Conservation (phyloP, 2,329 filamentous ascomycete species). For the Pyricularia pennisetigena region DNA sequence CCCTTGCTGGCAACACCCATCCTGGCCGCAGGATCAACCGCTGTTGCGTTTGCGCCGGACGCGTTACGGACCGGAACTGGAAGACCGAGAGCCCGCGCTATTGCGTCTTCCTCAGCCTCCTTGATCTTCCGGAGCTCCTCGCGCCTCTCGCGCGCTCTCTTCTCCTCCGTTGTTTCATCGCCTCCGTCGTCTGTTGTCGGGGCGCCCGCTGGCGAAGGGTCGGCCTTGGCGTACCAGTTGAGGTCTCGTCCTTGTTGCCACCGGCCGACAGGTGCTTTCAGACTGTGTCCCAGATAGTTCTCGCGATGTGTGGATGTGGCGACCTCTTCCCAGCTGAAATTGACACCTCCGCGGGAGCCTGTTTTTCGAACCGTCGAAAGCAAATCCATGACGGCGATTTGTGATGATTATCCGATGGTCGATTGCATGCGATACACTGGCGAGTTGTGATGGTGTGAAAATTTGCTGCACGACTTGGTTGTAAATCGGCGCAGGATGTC, state of each 20-base stretch:
- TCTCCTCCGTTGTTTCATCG: conserved; percentile 49
- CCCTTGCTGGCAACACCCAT: background rate
- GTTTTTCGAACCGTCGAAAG: conserved; percentile 83
- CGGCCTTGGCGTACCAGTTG: conserved; percentile 54
- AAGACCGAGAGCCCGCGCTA: conserved; percentile 72
- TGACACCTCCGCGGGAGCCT: conserved; percentile 84
- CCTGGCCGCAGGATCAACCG: background rate
- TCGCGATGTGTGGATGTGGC: conserved; percentile 80
- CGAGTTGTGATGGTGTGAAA: background rate
- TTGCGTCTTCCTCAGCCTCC: conserved; percentile 86
- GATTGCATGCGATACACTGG: background rate
- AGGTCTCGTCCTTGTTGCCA: conserved; percentile 74
- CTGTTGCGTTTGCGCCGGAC: background rate
- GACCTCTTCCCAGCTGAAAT: conserved; percentile 97
- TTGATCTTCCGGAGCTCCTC: conserved; percentile 78
- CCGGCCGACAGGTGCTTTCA: conserved; percentile 85
- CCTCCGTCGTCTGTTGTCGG: conserved; percentile 25
- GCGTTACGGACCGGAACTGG: conserved; percentile 27
- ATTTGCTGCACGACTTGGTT: background rate
- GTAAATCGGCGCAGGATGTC: background rate
- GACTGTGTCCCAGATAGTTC: conserved; percentile 78
- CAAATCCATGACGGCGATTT: conserved; percentile 62
- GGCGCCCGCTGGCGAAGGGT: conserved; percentile 20
- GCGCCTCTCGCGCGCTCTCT: conserved; percentile 49
- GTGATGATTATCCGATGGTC: background rate